Evolutionary conservation across 768 basidiomycete species (phyloP).

Genomic region (Mycena floridula): DNA sequence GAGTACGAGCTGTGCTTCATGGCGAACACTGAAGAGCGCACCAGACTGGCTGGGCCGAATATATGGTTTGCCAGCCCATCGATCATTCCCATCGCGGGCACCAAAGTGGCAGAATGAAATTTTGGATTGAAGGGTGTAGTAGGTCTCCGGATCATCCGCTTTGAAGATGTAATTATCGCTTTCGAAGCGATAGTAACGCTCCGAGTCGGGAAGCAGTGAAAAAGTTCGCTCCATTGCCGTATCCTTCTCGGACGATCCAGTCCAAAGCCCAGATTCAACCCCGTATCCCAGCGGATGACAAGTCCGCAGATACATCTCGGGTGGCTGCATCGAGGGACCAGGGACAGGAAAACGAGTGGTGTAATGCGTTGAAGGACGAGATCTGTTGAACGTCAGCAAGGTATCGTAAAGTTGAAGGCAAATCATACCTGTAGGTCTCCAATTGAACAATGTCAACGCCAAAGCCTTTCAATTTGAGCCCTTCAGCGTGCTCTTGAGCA

Average conservation of each 20-base stretch:
- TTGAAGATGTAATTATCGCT: slow-evolving; percentile 44
- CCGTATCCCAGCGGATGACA: slow-evolving; percentile 51
- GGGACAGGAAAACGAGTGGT: slow-evolving; percentile 50
- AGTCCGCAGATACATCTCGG: slow-evolving; percentile 46
- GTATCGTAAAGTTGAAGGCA: slow-evolving; percentile 2
- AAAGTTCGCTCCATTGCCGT: slow-evolving; percentile 28
- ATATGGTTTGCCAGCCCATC: slow-evolving; percentile 33
- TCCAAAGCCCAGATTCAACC: slow-evolving; percentile 40
- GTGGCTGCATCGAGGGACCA: slow-evolving; percentile 53
- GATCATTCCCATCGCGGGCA: slow-evolving; percentile 17
- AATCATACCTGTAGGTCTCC: slow-evolving; percentile 59
- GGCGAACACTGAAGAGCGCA: slow-evolving; percentile 53
- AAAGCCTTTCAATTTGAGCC: slow-evolving; percentile 52
- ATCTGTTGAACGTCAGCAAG: slow-evolving; percentile 24
- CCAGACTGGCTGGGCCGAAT: slow-evolving; percentile 42
- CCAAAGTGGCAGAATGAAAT: slow-evolving; percentile 38
- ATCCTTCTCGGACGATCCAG: slow-evolving; percentile 15
- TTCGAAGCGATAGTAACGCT: slow-evolving; percentile 21
- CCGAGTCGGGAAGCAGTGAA: slow-evolving; percentile 35
- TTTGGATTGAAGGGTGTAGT: slow-evolving; percentile 53
- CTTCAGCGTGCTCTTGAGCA: slow-evolving; percentile 39
- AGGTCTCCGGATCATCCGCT: slow-evolving; percentile 32
- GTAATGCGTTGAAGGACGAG: slow-evolving; percentile 33
- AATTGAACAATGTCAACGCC: slow-evolving; percentile 52
- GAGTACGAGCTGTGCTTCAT: slow-evolving; percentile 48